A percentile compares a stretch with the other conserved stretches of the same genome.
Evolutionary conservation across 192 early-diverging fungal species (phyloP).

Genomic region (Dissophora ornata): DNA sequence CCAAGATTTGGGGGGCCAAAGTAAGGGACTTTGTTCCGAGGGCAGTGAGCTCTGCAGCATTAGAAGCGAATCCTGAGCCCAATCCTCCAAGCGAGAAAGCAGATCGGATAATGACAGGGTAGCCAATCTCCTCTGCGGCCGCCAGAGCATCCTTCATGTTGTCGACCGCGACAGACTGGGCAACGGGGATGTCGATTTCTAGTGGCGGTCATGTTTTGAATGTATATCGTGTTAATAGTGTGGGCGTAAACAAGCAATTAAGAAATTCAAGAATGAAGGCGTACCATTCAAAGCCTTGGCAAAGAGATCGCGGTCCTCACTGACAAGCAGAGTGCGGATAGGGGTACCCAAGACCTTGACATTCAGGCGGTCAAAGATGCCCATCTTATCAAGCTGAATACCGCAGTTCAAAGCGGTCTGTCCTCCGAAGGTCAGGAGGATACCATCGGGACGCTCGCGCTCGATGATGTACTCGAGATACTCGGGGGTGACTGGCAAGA

Average conservation of each 20-base stretch:
- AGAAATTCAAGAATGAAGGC: conserved; percentile 11
- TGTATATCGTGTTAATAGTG: too few species aligned
- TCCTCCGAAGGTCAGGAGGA: conserved; percentile 96
- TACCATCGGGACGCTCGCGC: conserved; percentile 94
- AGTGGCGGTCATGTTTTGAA: neutral
- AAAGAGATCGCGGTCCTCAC: conserved; percentile 97
- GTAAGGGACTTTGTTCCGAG: conserved; percentile 89
- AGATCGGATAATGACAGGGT: conserved; percentile 95
- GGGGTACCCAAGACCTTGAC: conserved; percentile 97
- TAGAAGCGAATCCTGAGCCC: conserved; percentile 94
- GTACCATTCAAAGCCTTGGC: conserved; percentile 87
- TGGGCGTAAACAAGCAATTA: neutral
- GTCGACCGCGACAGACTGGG: conserved; percentile 89
- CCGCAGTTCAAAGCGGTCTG: conserved; percentile 97
- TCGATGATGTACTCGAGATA: conserved; percentile 93
- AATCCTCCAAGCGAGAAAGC: conserved; percentile 96
- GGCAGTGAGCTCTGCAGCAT: conserved; percentile 75
- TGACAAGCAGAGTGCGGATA: conserved; percentile 89
- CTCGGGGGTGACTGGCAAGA: conserved; percentile 93
- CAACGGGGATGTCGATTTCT: conserved; percentile 89
- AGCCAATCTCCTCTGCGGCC: conserved; percentile 88
- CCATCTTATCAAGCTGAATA: conserved; percentile 86
- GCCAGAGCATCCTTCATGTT: conserved; percentile 87
- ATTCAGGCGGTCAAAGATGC: conserved; percentile 79
- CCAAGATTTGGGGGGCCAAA: conserved; percentile 91